Base-by-base conservation (phyloP, 805 yeast species). In the Candida alai region DNA sequence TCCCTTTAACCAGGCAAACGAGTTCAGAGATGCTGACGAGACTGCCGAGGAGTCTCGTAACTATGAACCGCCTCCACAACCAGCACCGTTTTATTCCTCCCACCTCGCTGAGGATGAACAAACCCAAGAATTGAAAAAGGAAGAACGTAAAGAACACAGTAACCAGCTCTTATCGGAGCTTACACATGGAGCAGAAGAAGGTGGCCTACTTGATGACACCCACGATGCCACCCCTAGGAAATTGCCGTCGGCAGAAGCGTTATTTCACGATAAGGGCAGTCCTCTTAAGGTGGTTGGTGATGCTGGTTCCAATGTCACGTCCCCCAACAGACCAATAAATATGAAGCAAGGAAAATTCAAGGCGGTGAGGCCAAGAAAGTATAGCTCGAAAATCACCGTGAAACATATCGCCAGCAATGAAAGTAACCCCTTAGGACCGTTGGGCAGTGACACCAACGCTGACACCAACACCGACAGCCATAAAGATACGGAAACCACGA, bases 141-240 rank as follows among this genome's bases (percentile, higher is more conserved):
- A 61, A 40, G 60, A 54, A 41, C 42, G 60, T 30, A 48, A 51
- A 28, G 60, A 51, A 34, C 64, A 54, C 37, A 49, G 47, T 34
- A 40, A 49, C 15, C 47, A 40, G 34, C 58, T 73, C 8, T 37
- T 78, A 18, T 58, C 73, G 2, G 65, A 71, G 12, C 57, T 79
- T 27, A 64, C 74, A 5, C 52, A 53, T 21, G 64, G 60, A 21
- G 56, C 62, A 4, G 47, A 42, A 12, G 51, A 46, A 16, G 52
- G 49, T 26, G 47, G 39, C 23, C 43, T 45, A 8, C 58, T 65
- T 28, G 16, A 12, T 12, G 28, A 26, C 5, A 12, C 17, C 11
- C 7, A 18, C 2, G 13, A 4, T 8, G 42, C 49, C 18, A 39
- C 51, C 20, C 46, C 48, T 9, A 45, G 39, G 18, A 47, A 43